Percentiles rank a stretch among this genome's conserved stretches.
phyloP scores from a whole-genome alignment of 176 grass and related monocot species.

The Triticum urartu region DNA sequence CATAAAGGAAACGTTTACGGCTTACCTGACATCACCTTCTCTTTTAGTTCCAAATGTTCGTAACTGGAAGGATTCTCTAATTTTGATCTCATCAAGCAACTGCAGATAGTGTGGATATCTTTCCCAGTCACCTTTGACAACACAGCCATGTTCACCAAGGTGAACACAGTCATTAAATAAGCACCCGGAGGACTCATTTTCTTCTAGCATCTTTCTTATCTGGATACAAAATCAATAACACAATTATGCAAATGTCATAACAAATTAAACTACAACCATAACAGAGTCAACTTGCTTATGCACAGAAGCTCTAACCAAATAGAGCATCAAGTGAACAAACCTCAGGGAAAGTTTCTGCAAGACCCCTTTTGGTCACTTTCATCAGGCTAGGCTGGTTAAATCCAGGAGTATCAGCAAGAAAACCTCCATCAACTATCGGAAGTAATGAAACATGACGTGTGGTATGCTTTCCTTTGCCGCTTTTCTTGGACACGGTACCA shows the following conservation, averaged over 20 bases:
- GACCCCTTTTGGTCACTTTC: slow-evolving; percentile 84
- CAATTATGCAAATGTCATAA: slow-evolving; percentile 12
- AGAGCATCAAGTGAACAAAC: slow-evolving; percentile 32
- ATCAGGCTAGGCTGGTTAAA: slow-evolving; percentile 95
- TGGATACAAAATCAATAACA: slow-evolving; percentile 36
- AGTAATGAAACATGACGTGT: slow-evolving; percentile 95
- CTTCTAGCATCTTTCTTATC: slow-evolving; percentile 71
- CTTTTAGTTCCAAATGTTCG: slow-evolving; percentile 94
- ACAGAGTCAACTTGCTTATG: background rate
- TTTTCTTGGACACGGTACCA: slow-evolving; percentile 89
- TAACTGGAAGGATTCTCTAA: slow-evolving; percentile 85
- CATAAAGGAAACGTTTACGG: background rate
- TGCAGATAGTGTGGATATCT: slow-evolving; percentile 95
- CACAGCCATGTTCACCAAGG: slow-evolving; percentile 84
- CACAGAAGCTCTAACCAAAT: slow-evolving; percentile 3
- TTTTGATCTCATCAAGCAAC: slow-evolving; percentile 98
- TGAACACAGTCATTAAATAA: slow-evolving; percentile 90
- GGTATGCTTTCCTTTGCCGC: slow-evolving; percentile 94
- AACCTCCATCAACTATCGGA: slow-evolving; percentile 72
- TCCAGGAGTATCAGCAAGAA: slow-evolving; percentile 94
- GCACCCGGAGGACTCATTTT: slow-evolving; percentile 65
- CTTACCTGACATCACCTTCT: slow-evolving; percentile 86
- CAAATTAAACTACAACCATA: background rate
- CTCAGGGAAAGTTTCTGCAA: slow-evolving; percentile 85
- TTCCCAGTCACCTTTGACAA: slow-evolving; percentile 89